Conservation (phyloP, 352 stramenopile genomes). For the Globisporangium barbulae region DNA sequence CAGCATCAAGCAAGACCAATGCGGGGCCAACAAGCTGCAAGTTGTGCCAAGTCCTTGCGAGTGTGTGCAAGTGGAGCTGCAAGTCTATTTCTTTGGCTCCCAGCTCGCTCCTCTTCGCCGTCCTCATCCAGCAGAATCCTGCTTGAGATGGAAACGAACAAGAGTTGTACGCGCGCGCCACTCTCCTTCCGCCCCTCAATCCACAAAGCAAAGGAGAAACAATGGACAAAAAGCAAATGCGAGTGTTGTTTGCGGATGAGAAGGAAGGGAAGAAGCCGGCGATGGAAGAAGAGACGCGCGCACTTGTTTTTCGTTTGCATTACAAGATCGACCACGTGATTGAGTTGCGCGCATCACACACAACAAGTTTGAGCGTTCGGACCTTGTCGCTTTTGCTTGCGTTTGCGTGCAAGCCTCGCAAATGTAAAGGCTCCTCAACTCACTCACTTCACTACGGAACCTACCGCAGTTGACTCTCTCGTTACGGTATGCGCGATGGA, state of each 20-base stretch:
- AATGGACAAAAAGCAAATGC: not conserved
- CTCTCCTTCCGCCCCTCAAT: not conserved
- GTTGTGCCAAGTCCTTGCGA: no score
- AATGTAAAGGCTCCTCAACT: not conserved
- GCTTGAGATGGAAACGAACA: not conserved
- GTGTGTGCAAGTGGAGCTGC: not conserved
- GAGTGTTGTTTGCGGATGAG: not conserved
- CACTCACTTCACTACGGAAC: constrained; percentile 7
- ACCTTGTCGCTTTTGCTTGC: not conserved
- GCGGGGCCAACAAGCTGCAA: no score
- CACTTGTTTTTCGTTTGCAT: not conserved
- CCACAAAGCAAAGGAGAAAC: not conserved
- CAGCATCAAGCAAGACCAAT: no score
- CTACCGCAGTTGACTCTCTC: not conserved
- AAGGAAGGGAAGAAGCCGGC: not conserved
- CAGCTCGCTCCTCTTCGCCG: not conserved
- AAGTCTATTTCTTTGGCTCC: not conserved
- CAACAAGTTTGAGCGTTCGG: no score
- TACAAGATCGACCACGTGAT: not conserved
- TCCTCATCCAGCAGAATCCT: not conserved
- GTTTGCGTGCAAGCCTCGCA: not conserved
- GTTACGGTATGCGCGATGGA: no score
- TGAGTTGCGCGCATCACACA: not conserved
- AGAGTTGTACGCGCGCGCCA: not conserved
- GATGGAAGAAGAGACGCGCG: not conserved